Base-by-base conservation (phyloP, 148 eudicot genomes). In the Linanthus parryae region DNA sequence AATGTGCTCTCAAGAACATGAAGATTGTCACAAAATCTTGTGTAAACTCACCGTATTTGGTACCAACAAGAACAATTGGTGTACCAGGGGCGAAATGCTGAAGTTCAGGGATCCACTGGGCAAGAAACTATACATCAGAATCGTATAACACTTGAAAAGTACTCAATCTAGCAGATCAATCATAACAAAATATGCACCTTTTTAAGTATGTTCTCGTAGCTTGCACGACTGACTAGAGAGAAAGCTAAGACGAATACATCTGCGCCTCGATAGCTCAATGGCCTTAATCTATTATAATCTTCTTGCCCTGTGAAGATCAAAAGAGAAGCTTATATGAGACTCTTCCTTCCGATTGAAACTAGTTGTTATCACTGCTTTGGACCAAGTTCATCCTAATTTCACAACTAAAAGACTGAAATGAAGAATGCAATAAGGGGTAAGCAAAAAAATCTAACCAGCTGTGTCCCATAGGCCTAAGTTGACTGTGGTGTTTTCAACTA, bases 71-170 rank as follows among this genome's bases (percentile, higher is more conserved):
- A 11, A 92, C 99, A 27, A 92, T 48, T 4, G 99, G 99, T 29
- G 79, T 63, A 66, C 99, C 99, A 53, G 96, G 99, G 44, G 99
- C 96, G 77, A 53, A 74, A 69, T 92, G 99, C 80, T 92, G 96
- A 75, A 92, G 96, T 63, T 92, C 99, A 17, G 99, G 99, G 62
- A 92, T 84, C 99, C 99, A 92, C 99, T 92, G 96, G 56, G 25
- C 46, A 72, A 62, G 24, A 49, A 74, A 67, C 42, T 10, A 44
- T 14, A 42, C 27, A 58, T 73, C 44, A 77, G 65, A 45, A 66
- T 54, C 48, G 35, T 50, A 37, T 40, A 5, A 5, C 29, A 43
- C 16, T 11, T 2, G 11, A 22, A 12, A 44, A 42, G 19, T 35
- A 39, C 2, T 19, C 28, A 22, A 33, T 27, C 19, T 6, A 5